Conservation (phyloP, 73 alveolate genomes). For the Durusdinium trenchii region DNA sequence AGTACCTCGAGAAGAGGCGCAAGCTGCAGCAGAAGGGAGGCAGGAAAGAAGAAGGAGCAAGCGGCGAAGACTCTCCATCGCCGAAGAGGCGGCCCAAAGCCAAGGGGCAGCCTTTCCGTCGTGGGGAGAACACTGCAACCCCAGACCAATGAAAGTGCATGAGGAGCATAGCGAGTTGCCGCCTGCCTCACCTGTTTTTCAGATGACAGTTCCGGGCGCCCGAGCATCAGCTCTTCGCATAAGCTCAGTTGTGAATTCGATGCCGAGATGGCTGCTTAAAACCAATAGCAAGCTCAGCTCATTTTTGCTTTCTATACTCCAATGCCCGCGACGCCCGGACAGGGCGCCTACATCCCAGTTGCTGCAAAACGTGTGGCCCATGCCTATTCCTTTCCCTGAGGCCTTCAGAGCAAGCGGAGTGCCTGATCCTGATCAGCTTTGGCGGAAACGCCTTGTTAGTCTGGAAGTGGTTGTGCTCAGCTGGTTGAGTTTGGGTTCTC, state of each 20-base stretch:
- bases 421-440: not conserved
- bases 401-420: not conserved
- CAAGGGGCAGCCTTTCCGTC: not conserved
- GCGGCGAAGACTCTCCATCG: too few species aligned
- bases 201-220: not conserved
- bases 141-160: not conserved
- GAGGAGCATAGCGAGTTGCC: not conserved
- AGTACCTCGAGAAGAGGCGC: not conserved
- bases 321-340: not conserved
- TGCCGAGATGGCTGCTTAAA: not conserved
- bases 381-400: constrained; percentile 24
- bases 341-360: not conserved
- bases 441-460: not conserved
- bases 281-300: not conserved
- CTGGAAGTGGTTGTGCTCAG: not conserved
- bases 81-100: too few species aligned
- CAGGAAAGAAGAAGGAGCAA: not conserved
- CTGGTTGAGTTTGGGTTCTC: not conserved
- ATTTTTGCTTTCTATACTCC: not conserved
- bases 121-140: not conserved
- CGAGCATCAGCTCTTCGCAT: not conserved
- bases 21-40: not conserved
- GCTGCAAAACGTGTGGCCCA: not conserved
- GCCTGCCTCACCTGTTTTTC: not conserved
- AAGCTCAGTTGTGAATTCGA: not conserved